Base-by-base conservation (phyloP, 2,329 filamentous ascomycete genomes). In the Zopfia rhizophila region DNA sequence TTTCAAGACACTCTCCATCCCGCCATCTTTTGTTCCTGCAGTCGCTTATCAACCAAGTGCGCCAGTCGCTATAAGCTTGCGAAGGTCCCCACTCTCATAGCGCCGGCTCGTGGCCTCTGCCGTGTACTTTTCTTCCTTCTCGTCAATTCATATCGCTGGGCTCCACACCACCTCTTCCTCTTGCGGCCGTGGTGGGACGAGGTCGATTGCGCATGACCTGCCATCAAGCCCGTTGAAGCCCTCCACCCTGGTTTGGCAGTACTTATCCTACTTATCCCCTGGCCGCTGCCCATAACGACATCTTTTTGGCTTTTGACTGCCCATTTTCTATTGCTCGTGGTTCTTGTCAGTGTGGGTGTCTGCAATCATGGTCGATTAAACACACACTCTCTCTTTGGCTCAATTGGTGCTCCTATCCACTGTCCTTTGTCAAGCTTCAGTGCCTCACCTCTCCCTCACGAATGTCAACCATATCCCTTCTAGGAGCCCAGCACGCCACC, bases 151-250 rank as follows among this genome's bases (percentile, higher is more conserved):
- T 50, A 45, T 48, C 55, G 53, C 61, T 61, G 60, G n/a, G 54
- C 58, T 48, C 53, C 60, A 61, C 63, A 65, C 63, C 59, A 60
- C 56, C 56, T 40, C 51, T 61, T 30, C 45, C 53, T 49, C 48
- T 52, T 56, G 48, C 42, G 55, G 51, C 43, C 50, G 42, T 53
- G 53, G 63, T 66, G 64, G 61, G 65, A 55, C 63, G 53, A 62
- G 44, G 47, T 55, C 39, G 54, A 42, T 53, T 50, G 55, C 65
- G 63, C 66, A 69, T 71, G 66, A 69, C 66, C 60, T 41, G 50
- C 33, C 45, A 48, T 45, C 60, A 52, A 44, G 54, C 54, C 53
- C 57, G 48, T 50, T 55, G 48, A 55, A 38, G 59, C 59, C 60
- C 57, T 60, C 59, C 51, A 36, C 53, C 48, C 51, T n/a, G n/a